Conservation (phyloP, 805 yeast species). For the Yamadazyma sp. region DNA sequence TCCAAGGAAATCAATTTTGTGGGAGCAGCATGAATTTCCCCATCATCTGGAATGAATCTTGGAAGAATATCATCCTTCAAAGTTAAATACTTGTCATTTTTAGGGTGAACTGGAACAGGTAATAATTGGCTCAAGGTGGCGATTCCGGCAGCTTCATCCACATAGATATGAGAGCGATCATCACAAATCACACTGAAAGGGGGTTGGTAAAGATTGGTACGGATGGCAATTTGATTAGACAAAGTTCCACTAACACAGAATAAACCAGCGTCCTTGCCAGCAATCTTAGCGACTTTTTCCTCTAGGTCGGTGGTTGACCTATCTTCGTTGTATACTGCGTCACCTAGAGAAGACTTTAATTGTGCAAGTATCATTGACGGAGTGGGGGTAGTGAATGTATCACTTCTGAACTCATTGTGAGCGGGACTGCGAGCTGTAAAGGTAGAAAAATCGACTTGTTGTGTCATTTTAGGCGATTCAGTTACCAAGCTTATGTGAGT, state of each 20-base stretch:
- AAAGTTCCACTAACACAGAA: slow-evolving; percentile 88
- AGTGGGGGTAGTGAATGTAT: slow-evolving; percentile 90
- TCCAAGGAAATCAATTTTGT: slow-evolving; percentile 82
- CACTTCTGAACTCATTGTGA: slow-evolving; percentile 52
- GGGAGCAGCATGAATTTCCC: slow-evolving; percentile 86
- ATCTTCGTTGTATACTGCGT: slow-evolving; percentile 88
- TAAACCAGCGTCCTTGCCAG: slow-evolving; percentile 80
- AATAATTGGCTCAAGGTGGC: slow-evolving; percentile 89
- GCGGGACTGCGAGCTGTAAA: slow-evolving; percentile 21
- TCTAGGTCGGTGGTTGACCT: slow-evolving; percentile 65
- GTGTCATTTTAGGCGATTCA: too few relatives aligned
- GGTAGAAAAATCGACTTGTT: slow-evolving; percentile 1
- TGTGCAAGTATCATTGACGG: slow-evolving; percentile 64
- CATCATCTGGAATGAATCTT: slow-evolving; percentile 66
- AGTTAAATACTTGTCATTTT: slow-evolving; percentile 74
- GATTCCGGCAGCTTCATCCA: slow-evolving; percentile 88
- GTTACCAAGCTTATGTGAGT: too few relatives aligned
- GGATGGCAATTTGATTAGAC: slow-evolving; percentile 82
- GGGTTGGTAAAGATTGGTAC: slow-evolving; percentile 76
- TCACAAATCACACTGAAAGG: slow-evolving; percentile 88
- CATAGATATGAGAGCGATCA: slow-evolving; percentile 77
- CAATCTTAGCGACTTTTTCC: slow-evolving; percentile 56
- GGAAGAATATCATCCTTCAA: slow-evolving; percentile 77
- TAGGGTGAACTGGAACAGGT: slow-evolving; percentile 80
- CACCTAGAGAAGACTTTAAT: slow-evolving; percentile 63